Base-by-base conservation (phyloP, 208 protist genomes). In the Borovskyia barvae region DNA sequence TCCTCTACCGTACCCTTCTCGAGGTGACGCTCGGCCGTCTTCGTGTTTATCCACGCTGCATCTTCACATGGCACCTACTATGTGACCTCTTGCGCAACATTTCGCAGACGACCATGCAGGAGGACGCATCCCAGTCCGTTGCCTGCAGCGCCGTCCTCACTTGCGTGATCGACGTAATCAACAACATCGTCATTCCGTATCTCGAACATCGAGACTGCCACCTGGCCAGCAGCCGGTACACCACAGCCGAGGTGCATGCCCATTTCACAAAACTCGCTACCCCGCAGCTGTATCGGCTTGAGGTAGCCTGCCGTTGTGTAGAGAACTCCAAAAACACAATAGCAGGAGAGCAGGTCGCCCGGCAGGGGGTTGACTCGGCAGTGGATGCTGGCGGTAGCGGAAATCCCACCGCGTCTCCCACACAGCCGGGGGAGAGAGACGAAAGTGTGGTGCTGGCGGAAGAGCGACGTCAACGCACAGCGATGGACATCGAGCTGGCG, bases 51-150 rank as follows among this genome's bases (percentile, higher is more conserved):
- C 78, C 82, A 26, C 82, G 82, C 20, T 86, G 82, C 45, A 37
- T 77, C 26, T 66, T 73, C 40, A 80, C 67, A 25, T 90, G 83
- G 83, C 65, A 66, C 7, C 66, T 83, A 7, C 45, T 86, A 22
- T 37, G 57, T 1, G 48, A 73, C 22, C 48, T 71, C 12, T 22
- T 49, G 8, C 6, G 28, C 43, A n/a, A 17, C 29, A 8, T 46
- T 14, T n/a, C 6, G 14, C 33, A 28, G 22, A 9, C 33, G 28
- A n/a, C 19, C 22, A n/a, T 48, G 24, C 17, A 24, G 47, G 25
- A 12, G 32, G 17, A 30, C 22, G 1, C 12, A 22, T 25, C 26
- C 29, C 5, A 25, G 25, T 29, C 19, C 19, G 29, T 19, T 7
- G 17, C 41, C 9, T 17, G 7, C 28, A 25, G 17, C 24, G 33